Base-by-base conservation (phyloP, 2,329 filamentous ascomycete species). In the Cryphonectria parasitica region DNA sequence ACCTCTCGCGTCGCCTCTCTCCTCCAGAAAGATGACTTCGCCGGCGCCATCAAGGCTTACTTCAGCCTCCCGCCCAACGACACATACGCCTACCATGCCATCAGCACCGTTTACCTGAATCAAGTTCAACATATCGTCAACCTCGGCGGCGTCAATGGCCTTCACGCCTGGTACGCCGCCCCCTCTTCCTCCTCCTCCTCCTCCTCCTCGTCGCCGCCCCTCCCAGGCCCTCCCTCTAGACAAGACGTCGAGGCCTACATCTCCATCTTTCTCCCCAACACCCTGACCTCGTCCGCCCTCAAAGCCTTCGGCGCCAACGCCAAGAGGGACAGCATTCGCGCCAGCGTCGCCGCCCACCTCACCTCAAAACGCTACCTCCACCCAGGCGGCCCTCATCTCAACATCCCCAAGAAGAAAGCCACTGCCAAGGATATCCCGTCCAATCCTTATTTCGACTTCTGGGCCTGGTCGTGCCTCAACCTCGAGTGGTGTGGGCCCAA, bases 401-500 rank as follows among this genome's bases (percentile, higher is more conserved):
- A 81, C 36, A 78, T 87, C 45, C 82, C 83, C 22, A 85, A 83
- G 74, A 79, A 78, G 72, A 86, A 86, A 74, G 82, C 83, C 61
- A 79, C 78, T 72, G 39, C 82, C 73, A 69, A 60, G 83, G 70
- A 76, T 80, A 71, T 68, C 76, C 82, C 76, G 63, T 75, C 75
- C 6, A 94, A 94, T 77, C 91, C 91, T 0, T 92, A 91, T 78
- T 83, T 89, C 67, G 86, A 90, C 75, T 87, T 92, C 76, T 92
- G 91, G 86, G 82, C 83, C 36, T 92, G 90, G 87, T 86, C 88
- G 1, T 89, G 87, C 75, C 85, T 86, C 39, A 85, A 85, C 72
- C 83, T 94, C 10, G 87, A 91, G 79, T 91, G 90, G 89, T 86
- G 85, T 65, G 89, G 90, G 1, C 89, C 91, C 2, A 80, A 86